A percentile compares a stretch with the other conserved stretches of the same genome.
Evolutionary conservation across 2,329 filamentous ascomycete species (phyloP).

Genomic region (Calonectria pseudoturangicola): DNA sequence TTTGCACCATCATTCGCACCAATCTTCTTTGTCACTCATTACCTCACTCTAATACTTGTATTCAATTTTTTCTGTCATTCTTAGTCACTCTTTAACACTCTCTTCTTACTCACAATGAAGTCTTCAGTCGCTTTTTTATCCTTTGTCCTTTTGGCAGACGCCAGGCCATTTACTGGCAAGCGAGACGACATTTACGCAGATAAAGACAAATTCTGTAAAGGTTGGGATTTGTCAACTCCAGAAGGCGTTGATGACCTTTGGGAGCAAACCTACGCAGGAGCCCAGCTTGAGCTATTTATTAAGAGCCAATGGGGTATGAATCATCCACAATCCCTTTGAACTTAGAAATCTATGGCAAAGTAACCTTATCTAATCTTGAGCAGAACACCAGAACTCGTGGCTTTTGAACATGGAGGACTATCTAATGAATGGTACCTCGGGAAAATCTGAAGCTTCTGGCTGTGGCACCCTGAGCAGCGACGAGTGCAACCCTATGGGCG

Average conservation of each 20-base stretch:
- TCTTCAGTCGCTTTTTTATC: conserved; percentile 8
- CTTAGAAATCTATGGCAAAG: neutral
- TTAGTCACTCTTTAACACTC: neutral
- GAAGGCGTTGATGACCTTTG: conserved; percentile 8
- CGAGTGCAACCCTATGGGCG: conserved; percentile 11
- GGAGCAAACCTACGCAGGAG: conserved; percentile 1
- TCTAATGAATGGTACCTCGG: conserved; percentile 11
- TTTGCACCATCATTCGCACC: neutral
- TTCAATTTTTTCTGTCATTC: neutral
- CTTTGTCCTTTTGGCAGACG: neutral
- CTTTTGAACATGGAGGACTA: conserved; percentile 13
- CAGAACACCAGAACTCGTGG: conserved; percentile 13
- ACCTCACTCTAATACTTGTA: neutral
- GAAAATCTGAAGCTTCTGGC: conserved; percentile 13
- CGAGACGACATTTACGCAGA: neutral
- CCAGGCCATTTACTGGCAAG: neutral
- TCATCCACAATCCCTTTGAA: neutral
- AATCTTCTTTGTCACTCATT: neutral
- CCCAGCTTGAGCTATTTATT: conserved; percentile 12
- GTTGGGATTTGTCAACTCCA: neutral
- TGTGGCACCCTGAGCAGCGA: conserved; percentile 2
- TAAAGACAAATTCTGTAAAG: conserved; percentile 18
- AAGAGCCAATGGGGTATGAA: conserved; percentile 11
- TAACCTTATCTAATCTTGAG: neutral
- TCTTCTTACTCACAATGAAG: neutral